Evolutionary conservation across 139 green algal species (phyloP).

Genomic region (Asterochloris erici): DNA sequence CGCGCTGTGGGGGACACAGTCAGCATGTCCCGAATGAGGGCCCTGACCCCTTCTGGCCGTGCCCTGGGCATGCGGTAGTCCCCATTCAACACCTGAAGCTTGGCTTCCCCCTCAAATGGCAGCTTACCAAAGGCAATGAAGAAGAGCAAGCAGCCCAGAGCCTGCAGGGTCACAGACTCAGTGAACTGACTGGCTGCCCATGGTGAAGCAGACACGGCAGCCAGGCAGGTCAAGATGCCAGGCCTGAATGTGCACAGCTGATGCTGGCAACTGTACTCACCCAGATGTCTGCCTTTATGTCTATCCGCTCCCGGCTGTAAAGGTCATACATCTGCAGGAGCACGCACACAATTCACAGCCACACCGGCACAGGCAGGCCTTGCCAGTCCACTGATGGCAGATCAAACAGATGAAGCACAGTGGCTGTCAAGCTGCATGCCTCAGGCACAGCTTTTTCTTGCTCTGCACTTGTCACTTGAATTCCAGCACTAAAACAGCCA

Average conservation of each 20-base stretch:
- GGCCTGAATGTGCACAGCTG: neutral
- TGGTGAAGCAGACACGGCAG: neutral
- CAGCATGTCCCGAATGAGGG: slow-evolving; percentile 22
- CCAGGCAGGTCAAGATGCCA: neutral
- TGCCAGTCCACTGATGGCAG: neutral
- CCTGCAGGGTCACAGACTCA: slow-evolving; percentile 28
- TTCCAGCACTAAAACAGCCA: neutral
- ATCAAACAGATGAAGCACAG: neutral
- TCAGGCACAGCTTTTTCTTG: no score
- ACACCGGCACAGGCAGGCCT: neutral
- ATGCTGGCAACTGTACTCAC: slow-evolving; percentile 24
- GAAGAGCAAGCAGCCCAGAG: slow-evolving; percentile 83
- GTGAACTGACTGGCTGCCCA: neutral
- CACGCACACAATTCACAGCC: neutral
- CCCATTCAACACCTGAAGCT: slow-evolving; percentile 78
- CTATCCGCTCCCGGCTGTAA: slow-evolving; percentile 65
- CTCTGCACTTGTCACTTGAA: no score
- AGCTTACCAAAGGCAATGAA: slow-evolving; percentile 71
- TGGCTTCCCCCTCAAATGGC: slow-evolving; percentile 74
- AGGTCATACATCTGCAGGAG: slow-evolving; percentile 84
- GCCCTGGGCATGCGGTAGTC: slow-evolving; percentile 52
- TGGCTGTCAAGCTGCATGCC: no score
- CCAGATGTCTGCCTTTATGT: slow-evolving; percentile 81
- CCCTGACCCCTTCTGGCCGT: slow-evolving; percentile 4
- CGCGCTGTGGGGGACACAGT: slow-evolving; percentile 8